Conservation (phyloP, 805 yeast genomes). For the Yamadazyma laniorum region DNA sequence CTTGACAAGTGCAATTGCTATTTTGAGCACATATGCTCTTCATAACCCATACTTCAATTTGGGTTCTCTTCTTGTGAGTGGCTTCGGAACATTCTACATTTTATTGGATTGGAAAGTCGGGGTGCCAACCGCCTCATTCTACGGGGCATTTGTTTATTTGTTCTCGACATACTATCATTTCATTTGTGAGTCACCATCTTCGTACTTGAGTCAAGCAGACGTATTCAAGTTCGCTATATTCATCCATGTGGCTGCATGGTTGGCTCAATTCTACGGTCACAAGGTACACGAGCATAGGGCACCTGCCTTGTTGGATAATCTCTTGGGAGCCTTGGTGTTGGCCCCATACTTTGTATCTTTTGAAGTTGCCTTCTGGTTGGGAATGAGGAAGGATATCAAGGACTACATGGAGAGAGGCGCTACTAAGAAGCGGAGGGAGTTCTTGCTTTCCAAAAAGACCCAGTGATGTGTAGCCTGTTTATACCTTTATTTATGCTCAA, state of each 20-base stretch:
- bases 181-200: conserved; percentile 7
- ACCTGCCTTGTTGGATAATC: conserved; percentile 84
- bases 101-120: conserved; percentile 50
- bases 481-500: not conserved
- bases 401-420: conserved; percentile 49
- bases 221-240: conserved; percentile 29
- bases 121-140: conserved; percentile 25
- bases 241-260: conserved; percentile 64
- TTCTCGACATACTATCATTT: conserved; percentile 21
- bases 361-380: conserved; percentile 71
- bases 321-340: conserved; percentile 79
- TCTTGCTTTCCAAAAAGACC: conserved; percentile 6
- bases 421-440: conserved; percentile 20
- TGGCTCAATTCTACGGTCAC: conserved; percentile 85
- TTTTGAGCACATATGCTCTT: conserved; percentile 25
- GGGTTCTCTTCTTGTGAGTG: conserved; percentile 45
- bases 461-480: conserved; percentile 1
- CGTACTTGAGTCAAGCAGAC: conserved; percentile 15
- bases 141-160: conserved; percentile 22
- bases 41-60: conserved; percentile 38
- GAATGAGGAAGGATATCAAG: conserved; percentile 54
- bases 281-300: conserved; percentile 75
- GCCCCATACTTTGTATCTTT: conserved; percentile 89
- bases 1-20: conserved; percentile 50
- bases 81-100: conserved; percentile 59